Conservation (phyloP, 2,329 filamentous ascomycete species). For the Diaporthe sp. region DNA sequence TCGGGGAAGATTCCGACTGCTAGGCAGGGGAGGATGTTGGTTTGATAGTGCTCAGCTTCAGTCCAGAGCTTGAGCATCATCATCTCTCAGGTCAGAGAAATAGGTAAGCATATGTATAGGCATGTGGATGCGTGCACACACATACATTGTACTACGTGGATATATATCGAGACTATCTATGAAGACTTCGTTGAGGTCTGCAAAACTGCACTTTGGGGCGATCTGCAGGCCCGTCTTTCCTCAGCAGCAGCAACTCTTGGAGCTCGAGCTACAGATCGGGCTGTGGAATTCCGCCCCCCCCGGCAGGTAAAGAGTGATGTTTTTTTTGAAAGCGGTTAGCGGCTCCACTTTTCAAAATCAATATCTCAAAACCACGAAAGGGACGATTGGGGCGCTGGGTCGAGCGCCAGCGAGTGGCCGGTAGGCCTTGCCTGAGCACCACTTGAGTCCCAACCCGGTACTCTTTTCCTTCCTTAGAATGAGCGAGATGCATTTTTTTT, state of each 20-base stretch:
- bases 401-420: too few relatives aligned
- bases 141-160: background rate
- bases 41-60: background rate
- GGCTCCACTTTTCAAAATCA: too few relatives aligned
- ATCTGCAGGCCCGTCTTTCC: slow-evolving; percentile 22
- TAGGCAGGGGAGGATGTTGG: background rate
- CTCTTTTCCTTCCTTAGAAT: too few relatives aligned
- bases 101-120: background rate
- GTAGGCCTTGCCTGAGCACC: too few relatives aligned
- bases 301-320: too few relatives aligned
- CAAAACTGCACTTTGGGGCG: slow-evolving; percentile 25
- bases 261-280: background rate
- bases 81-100: background rate
- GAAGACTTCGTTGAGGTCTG: background rate
- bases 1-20: background rate
- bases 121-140: too few relatives aligned
- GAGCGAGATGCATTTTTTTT: too few relatives aligned
- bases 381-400: too few relatives aligned
- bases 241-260: background rate
- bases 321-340: too few relatives aligned
- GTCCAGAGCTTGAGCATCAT: background rate
- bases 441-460: too few relatives aligned
- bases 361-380: too few relatives aligned
- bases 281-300: too few relatives aligned
- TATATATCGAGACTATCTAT: background rate